Conservation (phyloP, 257 asterid genomes). For the Solanum ossicruentum region DNA sequence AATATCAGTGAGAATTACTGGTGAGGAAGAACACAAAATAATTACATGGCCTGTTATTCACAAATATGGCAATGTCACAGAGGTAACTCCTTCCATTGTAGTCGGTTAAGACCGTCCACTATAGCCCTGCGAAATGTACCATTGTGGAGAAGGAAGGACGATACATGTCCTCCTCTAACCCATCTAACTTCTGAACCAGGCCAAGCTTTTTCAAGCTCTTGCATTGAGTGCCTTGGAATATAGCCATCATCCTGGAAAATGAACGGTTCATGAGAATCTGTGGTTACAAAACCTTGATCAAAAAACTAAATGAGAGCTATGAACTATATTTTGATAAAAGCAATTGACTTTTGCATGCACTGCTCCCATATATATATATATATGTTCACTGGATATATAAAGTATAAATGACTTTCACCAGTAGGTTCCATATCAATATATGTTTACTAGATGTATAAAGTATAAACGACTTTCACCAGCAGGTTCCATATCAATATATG, state of each 20-base stretch:
- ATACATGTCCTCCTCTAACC: slow-evolving; percentile 91
- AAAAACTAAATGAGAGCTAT: neutral
- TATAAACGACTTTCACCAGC: neutral
- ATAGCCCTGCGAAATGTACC: slow-evolving; percentile 79
- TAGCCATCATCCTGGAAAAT: slow-evolving; percentile 79
- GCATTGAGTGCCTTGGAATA: slow-evolving; percentile 76
- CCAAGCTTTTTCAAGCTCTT: slow-evolving; percentile 95
- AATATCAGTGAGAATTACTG: neutral
- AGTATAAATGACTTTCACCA: neutral
- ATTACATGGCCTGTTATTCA: neutral
- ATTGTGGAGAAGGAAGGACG: slow-evolving; percentile 76
- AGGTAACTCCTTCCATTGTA: slow-evolving; percentile 63
- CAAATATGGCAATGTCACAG: slow-evolving; percentile 15
- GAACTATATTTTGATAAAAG: neutral
- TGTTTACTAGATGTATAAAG: neutral
- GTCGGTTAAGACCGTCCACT: slow-evolving; percentile 60
- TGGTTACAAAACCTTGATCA: neutral
- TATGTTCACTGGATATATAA: neutral
- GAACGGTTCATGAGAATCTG: neutral
- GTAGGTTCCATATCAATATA: neutral
- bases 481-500: neutral
- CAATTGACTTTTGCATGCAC: neutral
- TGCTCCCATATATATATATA: neutral
- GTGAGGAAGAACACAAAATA: neutral
- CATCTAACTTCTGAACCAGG: slow-evolving; percentile 98